phyloP scores from a whole-genome alignment of 305 asterid species.

The Fraxinus floribunda region DNA sequence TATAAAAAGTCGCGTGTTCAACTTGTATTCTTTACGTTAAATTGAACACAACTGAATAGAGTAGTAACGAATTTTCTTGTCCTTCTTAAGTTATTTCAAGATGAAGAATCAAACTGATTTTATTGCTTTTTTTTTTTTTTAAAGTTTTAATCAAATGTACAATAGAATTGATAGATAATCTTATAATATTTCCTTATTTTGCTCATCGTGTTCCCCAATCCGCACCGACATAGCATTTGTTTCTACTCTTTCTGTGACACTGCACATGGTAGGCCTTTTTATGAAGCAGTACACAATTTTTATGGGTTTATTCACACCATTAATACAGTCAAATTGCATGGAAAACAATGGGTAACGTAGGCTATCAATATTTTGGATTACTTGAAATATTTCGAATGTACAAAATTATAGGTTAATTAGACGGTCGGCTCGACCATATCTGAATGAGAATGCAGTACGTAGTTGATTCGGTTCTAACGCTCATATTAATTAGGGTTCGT shows the following conservation, averaged over 20 bases:
- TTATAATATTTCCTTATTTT: neutral
- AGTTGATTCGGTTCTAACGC: too few relatives aligned
- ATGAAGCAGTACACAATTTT: neutral
- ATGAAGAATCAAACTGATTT: neutral
- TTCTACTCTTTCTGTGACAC: neutral
- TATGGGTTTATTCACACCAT: neutral
- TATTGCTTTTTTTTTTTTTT: neutral
- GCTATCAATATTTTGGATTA: neutral
- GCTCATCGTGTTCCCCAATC: constrained; percentile 17
- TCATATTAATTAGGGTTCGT: too few relatives aligned
- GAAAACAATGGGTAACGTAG: neutral
- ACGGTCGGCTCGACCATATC: too few relatives aligned
- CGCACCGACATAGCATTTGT: constrained; percentile 13
- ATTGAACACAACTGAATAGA: too few relatives aligned
- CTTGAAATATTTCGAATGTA: neutral
- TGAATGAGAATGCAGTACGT: too few relatives aligned
- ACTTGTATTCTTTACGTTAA: too few relatives aligned
- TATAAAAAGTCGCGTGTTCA: too few relatives aligned
- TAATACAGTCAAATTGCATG: neutral
- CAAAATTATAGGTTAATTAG: neutral
- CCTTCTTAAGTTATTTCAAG: neutral
- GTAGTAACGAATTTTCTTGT: neutral
- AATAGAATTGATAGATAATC: neutral
- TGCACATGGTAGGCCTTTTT: neutral
- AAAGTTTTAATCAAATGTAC: neutral